phyloP scores from a whole-genome alignment of 768 basidiomycete species.

The Trametes maxima region DNA sequence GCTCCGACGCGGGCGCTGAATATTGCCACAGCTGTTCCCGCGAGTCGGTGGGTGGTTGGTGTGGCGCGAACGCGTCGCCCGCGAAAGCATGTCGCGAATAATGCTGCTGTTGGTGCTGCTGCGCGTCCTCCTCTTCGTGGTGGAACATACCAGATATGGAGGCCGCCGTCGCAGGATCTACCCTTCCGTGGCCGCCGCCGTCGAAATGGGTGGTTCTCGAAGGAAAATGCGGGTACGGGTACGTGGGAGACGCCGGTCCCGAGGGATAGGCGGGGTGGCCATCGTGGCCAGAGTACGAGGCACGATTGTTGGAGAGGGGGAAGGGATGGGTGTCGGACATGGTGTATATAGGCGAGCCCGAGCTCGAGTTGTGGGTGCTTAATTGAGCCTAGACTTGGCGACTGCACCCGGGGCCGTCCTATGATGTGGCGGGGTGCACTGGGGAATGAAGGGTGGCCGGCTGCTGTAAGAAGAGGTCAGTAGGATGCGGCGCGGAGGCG shows the following conservation, averaged over 20 bases:
- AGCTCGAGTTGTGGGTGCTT: constrained; percentile 1
- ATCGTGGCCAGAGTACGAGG: constrained; percentile 15
- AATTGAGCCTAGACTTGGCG: constrained; percentile 11
- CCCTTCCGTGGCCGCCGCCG: constrained; percentile 14
- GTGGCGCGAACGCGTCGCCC: constrained; percentile 11
- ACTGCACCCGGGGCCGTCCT: constrained; percentile 13
- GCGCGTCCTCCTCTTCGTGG: constrained; percentile 20
- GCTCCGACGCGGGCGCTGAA: constrained; percentile 1
- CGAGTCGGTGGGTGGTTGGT: not conserved
- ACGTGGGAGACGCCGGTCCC: not conserved
- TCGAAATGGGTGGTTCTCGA: constrained; percentile 13
- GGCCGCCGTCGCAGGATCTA: constrained; percentile 9
- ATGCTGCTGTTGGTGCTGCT: constrained; percentile 19
- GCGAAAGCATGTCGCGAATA: constrained; percentile 9
- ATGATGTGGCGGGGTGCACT: constrained; percentile 15
- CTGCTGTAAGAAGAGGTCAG: constrained; percentile 17
- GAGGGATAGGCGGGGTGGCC: constrained; percentile 11
- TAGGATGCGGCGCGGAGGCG: not conserved
- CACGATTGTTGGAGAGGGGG: constrained; percentile 21
- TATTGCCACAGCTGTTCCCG: constrained; percentile 19
- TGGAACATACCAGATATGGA: constrained; percentile 25
- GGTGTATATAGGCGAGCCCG: not conserved
- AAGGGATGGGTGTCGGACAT: constrained; percentile 20
- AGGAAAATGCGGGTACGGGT: constrained; percentile 13
- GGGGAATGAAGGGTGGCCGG: constrained; percentile 10